phyloP scores from a whole-genome alignment of 108 stramenopile genomes.

The Cyclotella cryptica region DNA sequence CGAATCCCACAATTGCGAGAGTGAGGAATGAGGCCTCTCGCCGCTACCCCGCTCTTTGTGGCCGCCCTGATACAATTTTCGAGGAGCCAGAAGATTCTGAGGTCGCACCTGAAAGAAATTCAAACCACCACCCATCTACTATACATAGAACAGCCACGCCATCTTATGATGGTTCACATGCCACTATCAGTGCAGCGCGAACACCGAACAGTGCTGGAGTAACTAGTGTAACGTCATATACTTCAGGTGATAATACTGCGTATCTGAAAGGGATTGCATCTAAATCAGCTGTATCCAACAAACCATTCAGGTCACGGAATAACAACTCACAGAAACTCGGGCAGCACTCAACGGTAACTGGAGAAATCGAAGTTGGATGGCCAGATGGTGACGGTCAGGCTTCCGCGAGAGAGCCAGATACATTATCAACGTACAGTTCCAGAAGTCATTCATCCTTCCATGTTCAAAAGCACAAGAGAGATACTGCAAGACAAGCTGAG shows the following conservation, averaged over 20 bases:
- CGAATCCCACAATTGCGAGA: slow-evolving; percentile 51
- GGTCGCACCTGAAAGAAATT: background rate
- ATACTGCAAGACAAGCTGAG: slow-evolving; percentile 63
- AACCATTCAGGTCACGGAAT: slow-evolving; percentile 29
- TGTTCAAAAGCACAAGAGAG: slow-evolving; percentile 18
- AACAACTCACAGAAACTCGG: slow-evolving; percentile 1
- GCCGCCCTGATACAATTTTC: slow-evolving; percentile 68
- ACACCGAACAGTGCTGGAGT: slow-evolving; percentile 28
- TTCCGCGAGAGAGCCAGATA: slow-evolving; percentile 48
- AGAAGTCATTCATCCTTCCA: slow-evolving; percentile 18
- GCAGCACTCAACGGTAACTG: slow-evolving; percentile 5
- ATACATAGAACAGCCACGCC: slow-evolving; percentile 13
- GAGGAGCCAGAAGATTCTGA: slow-evolving; percentile 50
- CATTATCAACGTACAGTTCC: slow-evolving; percentile 22
- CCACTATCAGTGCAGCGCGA: background rate
- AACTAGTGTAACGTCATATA: slow-evolving; percentile 58
- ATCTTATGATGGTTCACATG: background rate
- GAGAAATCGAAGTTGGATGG: slow-evolving; percentile 38
- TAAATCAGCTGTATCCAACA: slow-evolving; percentile 65
- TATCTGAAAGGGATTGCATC: slow-evolving; percentile 77
- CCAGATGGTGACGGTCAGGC: slow-evolving; percentile 30
- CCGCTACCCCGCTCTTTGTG: slow-evolving; percentile 61
- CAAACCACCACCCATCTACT: background rate
- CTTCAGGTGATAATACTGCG: slow-evolving; percentile 69
- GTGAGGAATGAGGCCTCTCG: slow-evolving; percentile 42